Conservation (phyloP, 257 asterid genomes). For the Cruciata laevipes region DNA sequence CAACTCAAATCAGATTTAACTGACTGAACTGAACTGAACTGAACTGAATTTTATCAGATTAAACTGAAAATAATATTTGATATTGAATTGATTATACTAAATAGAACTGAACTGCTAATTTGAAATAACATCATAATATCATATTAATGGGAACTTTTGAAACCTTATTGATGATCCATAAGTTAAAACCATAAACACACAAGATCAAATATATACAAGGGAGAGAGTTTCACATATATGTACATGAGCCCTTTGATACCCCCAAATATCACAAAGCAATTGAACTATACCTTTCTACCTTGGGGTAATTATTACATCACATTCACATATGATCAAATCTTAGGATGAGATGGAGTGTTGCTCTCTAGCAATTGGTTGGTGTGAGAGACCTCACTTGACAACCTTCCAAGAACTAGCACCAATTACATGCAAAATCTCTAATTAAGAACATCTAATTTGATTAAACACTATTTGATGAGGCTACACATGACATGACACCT, state of each 20-base stretch:
- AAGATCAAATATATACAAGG: constrained; percentile 10
- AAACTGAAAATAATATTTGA: too few relatives aligned
- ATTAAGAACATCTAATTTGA: constrained; percentile 1
- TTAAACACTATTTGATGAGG: constrained; percentile 5
- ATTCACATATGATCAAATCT: constrained; percentile 3
- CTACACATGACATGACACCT: constrained; percentile 22
- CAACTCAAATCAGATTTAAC: too few relatives aligned
- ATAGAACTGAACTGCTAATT: too few relatives aligned
- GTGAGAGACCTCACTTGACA: constrained; percentile 26
- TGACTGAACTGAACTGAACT: too few relatives aligned
- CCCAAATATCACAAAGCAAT: constrained; percentile 1
- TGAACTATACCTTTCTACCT: not conserved
- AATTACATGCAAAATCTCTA: constrained; percentile 7
- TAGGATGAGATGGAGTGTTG: not conserved
- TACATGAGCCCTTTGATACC: constrained; percentile 11
- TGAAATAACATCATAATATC: too few relatives aligned
- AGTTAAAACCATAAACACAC: constrained; percentile 7
- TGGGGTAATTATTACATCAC: not conserved
- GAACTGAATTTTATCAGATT: too few relatives aligned
- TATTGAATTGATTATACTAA: too few relatives aligned
- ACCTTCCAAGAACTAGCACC: constrained; percentile 12
- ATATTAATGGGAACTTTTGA: not conserved
- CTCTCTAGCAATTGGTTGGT: constrained; percentile 24
- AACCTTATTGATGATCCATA: constrained; percentile 11
- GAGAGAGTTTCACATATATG: constrained; percentile 1